Conservation (phyloP, 2,329 filamentous ascomycete species). For the Fusarium tanahbumbuense region DNA sequence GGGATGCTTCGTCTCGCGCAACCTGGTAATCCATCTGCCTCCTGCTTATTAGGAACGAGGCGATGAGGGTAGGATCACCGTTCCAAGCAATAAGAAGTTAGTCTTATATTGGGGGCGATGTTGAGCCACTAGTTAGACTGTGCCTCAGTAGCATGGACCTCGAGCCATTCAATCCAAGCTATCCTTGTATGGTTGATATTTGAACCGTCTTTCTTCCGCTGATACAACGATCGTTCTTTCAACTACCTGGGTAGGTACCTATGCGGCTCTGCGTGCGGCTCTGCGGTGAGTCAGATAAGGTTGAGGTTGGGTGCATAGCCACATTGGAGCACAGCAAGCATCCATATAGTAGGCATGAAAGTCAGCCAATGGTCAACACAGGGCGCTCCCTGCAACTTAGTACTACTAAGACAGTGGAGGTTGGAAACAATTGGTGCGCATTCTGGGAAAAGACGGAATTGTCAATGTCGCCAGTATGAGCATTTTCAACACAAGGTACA, state of each 20-base stretch:
- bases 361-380: background rate
- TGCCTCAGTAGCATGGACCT: constrained; percentile 8
- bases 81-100: background rate
- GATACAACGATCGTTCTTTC: background rate
- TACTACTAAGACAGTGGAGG: background rate
- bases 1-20: background rate
- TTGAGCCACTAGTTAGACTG: constrained; percentile 3
- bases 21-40: background rate
- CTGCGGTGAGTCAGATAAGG: constrained; percentile 1
- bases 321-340: background rate
- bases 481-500: constrained; percentile 1
- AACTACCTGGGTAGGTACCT: background rate
- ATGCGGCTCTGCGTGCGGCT: constrained; percentile 4
- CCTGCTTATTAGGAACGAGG: background rate
- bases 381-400: background rate
- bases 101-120: constrained; percentile 9
- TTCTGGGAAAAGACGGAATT: background rate
- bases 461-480: background rate
- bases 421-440: background rate
- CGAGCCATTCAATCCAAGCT: background rate
- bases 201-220: background rate
- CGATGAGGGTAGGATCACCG: background rate
- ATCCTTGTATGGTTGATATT: background rate
- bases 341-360: background rate
- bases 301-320: background rate